Conservation (phyloP, 768 basidiomycete species). For the Panus rudis region DNA sequence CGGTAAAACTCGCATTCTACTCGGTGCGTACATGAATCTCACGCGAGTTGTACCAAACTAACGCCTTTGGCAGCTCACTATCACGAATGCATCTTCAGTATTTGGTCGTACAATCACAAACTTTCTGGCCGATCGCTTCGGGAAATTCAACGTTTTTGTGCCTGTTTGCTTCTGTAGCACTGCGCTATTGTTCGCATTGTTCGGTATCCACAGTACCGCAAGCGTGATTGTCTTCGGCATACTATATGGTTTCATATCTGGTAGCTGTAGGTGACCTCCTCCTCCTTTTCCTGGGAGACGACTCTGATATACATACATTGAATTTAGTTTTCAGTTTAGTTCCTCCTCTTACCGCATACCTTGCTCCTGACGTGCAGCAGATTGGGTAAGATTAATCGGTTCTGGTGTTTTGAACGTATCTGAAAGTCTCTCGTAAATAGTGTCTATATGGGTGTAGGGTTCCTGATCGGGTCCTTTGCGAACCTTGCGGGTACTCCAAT, state of each 20-base stretch:
- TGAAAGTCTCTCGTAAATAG: constrained; percentile 4
- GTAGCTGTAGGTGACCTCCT: constrained; percentile 33
- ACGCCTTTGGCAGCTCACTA: constrained; percentile 5
- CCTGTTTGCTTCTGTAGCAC: constrained; percentile 34
- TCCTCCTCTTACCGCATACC: constrained; percentile 12
- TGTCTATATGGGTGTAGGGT: constrained; percentile 18
- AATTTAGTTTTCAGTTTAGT: constrained; percentile 18
- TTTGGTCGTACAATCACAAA: constrained; percentile 11
- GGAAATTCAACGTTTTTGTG: constrained; percentile 32
- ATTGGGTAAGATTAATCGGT: constrained; percentile 13
- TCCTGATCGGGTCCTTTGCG: constrained; percentile 12
- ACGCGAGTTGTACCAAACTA: neutral
- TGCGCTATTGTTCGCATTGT: constrained; percentile 42
- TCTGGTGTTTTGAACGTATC: neutral
- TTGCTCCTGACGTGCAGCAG: constrained; percentile 15
- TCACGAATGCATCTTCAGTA: constrained; percentile 10
- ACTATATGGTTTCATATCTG: constrained; percentile 50
- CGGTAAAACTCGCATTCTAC: constrained; percentile 35
- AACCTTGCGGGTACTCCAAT: constrained; percentile 21
- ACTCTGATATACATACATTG: neutral
- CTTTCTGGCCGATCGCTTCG: constrained; percentile 7
- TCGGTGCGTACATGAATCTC: constrained; percentile 26
- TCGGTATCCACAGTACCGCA: constrained; percentile 35
- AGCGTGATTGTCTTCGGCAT: constrained; percentile 40
- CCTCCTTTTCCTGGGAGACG: neutral